phyloP scores from a whole-genome alignment of 75 land plant species.

The Pinus albicaulis region DNA sequence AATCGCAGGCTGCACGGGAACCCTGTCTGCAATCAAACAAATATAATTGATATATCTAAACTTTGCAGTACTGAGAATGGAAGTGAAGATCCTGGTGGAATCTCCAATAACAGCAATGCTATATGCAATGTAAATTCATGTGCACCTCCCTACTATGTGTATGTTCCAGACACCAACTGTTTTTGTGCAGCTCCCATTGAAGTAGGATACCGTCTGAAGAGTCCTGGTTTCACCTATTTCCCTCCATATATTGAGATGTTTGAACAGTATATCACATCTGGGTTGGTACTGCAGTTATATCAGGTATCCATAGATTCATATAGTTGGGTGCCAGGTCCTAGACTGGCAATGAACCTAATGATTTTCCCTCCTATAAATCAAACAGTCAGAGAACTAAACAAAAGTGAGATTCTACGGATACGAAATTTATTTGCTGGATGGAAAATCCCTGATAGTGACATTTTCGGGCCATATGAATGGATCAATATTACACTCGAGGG shows the following conservation, averaged over 20 bases:
- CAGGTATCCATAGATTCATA: constrained; percentile 56
- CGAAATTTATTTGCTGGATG: constrained; percentile 46
- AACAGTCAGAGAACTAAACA: constrained; percentile 26
- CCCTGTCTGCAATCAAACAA: constrained; percentile 24
- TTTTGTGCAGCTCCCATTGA: constrained; percentile 67
- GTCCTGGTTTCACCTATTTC: constrained; percentile 77
- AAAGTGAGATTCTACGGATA: constrained; percentile 56
- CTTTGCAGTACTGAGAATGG: constrained; percentile 4
- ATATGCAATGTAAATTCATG: constrained; percentile 30
- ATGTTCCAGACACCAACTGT: constrained; percentile 43
- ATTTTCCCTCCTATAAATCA: constrained; percentile 44
- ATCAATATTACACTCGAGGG: constrained; percentile 54
- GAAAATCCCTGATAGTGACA: constrained; percentile 40
- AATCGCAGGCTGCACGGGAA: constrained; percentile 28
- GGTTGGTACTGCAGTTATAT: constrained; percentile 30
- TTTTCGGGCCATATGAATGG: constrained; percentile 90
- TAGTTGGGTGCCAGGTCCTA: constrained; percentile 74
- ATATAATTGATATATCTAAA: constrained; percentile 3
- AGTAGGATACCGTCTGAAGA: constrained; percentile 72
- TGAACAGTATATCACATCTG: constrained; percentile 28
- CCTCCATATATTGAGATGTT: constrained; percentile 41
- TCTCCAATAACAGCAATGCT: neutral
- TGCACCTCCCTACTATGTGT: constrained; percentile 28
- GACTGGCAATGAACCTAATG: constrained; percentile 67
- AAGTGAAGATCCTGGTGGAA: neutral